Conservation (phyloP, 768 basidiomycete genomes). For the Mycena metata region DNA sequence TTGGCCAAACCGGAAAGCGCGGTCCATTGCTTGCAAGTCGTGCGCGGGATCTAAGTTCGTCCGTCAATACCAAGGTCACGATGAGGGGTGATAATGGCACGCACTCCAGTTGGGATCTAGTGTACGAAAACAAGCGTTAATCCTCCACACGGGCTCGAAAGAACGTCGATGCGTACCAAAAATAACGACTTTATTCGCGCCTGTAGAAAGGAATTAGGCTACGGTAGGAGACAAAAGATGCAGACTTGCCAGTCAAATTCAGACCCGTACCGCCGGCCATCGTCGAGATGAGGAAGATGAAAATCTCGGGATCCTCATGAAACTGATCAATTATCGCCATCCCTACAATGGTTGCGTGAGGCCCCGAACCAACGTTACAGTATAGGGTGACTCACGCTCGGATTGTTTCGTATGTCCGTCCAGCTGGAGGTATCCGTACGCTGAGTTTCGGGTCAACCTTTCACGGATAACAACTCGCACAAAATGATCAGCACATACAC, state of each 20-base stretch:
- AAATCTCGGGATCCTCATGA: slow-evolving; percentile 78
- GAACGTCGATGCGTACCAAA: slow-evolving; percentile 65
- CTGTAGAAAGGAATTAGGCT: slow-evolving; percentile 43
- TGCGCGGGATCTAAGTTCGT: slow-evolving; percentile 86
- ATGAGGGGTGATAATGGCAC: slow-evolving; percentile 44
- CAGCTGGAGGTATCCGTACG: slow-evolving; percentile 76
- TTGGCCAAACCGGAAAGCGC: slow-evolving; percentile 90
- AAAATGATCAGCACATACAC: slow-evolving; percentile 52
- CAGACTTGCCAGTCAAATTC: slow-evolving; percentile 73
- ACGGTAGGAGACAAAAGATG: background rate
- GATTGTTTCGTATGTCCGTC: slow-evolving; percentile 81
- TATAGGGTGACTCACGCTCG: slow-evolving; percentile 66
- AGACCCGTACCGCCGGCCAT: slow-evolving; percentile 93
- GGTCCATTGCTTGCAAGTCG: slow-evolving; percentile 93
- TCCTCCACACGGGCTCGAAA: background rate
- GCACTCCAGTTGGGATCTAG: slow-evolving; percentile 95
- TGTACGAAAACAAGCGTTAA: slow-evolving; percentile 31
- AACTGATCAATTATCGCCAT: slow-evolving; percentile 91
- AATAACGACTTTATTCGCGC: slow-evolving; percentile 95
- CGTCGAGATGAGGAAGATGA: slow-evolving; percentile 91
- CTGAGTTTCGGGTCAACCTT: slow-evolving; percentile 43
- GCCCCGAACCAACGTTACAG: background rate
- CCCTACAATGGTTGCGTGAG: slow-evolving; percentile 56
- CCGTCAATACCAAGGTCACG: slow-evolving; percentile 7
- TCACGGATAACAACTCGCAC: slow-evolving; percentile 1